Percentiles rank a stretch among this genome's conserved stretches.
Conservation (phyloP, 257 asterid species). For the Datura wrightii region DNA sequence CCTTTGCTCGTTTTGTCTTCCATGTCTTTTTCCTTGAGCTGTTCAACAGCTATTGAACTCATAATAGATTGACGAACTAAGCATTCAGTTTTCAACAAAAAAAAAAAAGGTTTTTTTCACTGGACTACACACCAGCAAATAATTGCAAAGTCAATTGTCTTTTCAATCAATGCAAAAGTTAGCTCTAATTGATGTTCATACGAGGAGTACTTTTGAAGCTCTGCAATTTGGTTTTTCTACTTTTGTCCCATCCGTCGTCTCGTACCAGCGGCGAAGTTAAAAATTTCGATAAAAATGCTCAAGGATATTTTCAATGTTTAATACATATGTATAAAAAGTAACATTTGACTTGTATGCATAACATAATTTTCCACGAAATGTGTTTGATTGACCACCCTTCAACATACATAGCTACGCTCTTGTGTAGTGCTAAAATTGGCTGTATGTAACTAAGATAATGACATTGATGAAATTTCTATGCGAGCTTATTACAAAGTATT, state of each 20-base stretch:
- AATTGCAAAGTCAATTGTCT: neutral
- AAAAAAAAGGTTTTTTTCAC: neutral
- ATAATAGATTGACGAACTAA: neutral
- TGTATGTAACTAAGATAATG: neutral
- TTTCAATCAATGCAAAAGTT: neutral
- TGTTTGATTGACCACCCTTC: too few relatives aligned
- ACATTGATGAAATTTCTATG: neutral
- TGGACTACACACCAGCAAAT: neutral
- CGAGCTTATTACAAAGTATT: neutral
- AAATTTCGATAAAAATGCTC: too few relatives aligned
- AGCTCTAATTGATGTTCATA: neutral
- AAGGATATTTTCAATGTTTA: too few relatives aligned
- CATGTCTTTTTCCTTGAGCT: slow-evolving; percentile 7
- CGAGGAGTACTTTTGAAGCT: neutral
- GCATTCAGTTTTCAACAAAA: neutral
- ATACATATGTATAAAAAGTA: too few relatives aligned
- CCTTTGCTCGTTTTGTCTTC: neutral
- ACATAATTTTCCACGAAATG: too few relatives aligned
- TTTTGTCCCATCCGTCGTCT: neutral
- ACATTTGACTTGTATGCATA: too few relatives aligned
- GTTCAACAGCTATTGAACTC: slow-evolving; percentile 7
- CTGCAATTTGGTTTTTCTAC: neutral
- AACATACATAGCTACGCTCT: too few relatives aligned
- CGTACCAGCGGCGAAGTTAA: too few relatives aligned
- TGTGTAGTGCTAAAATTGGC: neutral